Percentiles rank a stretch among this genome's conserved stretches.
Conservation (phyloP, 2,329 filamentous ascomycete species). For the Monilinia laxa region DNA sequence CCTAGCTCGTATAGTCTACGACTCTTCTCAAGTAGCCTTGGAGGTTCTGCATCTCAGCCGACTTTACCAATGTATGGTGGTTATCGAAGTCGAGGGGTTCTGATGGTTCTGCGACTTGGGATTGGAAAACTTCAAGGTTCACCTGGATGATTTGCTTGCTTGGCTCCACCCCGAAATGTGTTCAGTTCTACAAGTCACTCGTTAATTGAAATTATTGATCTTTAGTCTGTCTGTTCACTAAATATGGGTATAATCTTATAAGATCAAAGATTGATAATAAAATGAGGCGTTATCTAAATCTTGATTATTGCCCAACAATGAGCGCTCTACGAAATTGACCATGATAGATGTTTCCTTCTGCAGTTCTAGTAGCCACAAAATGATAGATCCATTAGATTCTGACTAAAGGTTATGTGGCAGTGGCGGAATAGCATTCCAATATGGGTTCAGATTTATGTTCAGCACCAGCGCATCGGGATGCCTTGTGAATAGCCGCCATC, state of each 20-base stretch:
- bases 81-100: background rate
- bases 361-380: too few relatives aligned
- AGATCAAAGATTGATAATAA: background rate
- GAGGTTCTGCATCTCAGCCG: background rate
- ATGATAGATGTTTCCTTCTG: too few relatives aligned
- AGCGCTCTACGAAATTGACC: too few relatives aligned
- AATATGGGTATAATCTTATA: background rate
- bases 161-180: background rate
- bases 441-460: too few relatives aligned
- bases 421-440: too few relatives aligned
- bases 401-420: too few relatives aligned
- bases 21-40: background rate
- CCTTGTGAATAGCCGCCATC: too few relatives aligned
- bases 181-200: background rate
- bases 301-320: background rate
- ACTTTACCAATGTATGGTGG: background rate
- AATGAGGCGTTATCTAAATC: background rate
- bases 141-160: background rate
- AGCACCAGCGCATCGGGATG: too few relatives aligned
- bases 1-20: background rate
- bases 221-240: too few relatives aligned
- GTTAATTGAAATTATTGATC: background rate
- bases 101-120: background rate
- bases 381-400: too few relatives aligned
- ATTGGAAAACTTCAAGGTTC: background rate